These are phyloP conservation scores for Favolaschia claudopus DNA, from an alignment of 768 basidiomycete species.

Conservation along the genomic window DNA sequence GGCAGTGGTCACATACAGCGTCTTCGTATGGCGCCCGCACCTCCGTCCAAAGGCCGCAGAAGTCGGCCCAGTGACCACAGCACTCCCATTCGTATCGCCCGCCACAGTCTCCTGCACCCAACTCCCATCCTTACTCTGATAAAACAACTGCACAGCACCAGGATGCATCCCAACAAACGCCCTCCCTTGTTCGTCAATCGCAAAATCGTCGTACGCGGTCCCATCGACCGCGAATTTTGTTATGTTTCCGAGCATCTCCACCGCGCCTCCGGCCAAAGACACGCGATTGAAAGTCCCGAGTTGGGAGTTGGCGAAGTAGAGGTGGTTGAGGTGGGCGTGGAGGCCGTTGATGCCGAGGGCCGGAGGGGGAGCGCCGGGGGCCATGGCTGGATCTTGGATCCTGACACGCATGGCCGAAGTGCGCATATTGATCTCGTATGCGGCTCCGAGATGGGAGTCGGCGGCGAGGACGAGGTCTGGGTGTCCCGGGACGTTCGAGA, in stretches of 20 bases:
- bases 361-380: background rate
- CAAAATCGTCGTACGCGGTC: conserved; percentile 1
- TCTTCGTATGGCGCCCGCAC: background rate
- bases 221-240: background rate
- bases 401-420: background rate
- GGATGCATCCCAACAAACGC: background rate
- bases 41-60: background rate
- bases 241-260: background rate
- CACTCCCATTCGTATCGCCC: too few relatives aligned
- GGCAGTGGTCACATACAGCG: background rate
- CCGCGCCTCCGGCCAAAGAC: background rate
- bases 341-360: conserved; percentile 3
- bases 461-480: conserved; percentile 7
- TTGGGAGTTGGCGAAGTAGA: background rate
- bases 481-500: background rate
- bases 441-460: background rate
- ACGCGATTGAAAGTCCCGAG: background rate
- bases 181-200: background rate
- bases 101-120: background rate
- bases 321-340: background rate
- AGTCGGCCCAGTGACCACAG: background rate
- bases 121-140: background rate
- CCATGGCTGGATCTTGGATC: background rate
- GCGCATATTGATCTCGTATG: background rate
- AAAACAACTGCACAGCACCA: background rate